Evolutionary conservation across 768 basidiomycete species (phyloP), one percentile per base, ranked within the genome.

Genomic region (Lanmaoa rubissima): DNA sequence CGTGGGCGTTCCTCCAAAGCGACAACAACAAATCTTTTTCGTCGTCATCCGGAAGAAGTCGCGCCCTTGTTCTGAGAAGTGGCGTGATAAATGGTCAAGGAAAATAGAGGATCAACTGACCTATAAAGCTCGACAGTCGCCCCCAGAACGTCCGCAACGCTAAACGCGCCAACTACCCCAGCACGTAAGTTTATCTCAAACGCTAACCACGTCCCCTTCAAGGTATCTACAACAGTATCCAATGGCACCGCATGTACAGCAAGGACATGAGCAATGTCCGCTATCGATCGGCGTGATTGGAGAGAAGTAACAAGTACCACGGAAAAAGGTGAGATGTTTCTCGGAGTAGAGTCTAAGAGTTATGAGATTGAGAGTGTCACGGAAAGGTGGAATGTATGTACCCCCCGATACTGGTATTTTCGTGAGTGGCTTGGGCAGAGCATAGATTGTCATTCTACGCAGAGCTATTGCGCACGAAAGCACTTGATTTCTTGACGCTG

Each of bases 1-100:
- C 86, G 52, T 84, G 84, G 4, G 82, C 81, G n/a, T 79, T 78
- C 61, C 76, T 76, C 80, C 83, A 86, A n/a, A 83, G 78, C 2
- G 69, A 72, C 24, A 74, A 72, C 26, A 83, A 62, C 5, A 69
- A 54, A 11, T 78, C 75, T 47, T 74, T 75, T 17, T 82, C 80
- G 7, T 69, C 46, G 12, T 68, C 69, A 14, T 69, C 67, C 24
- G 58, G 54, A 13, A 64, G 63, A n/a, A 48, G 54, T 50, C 60
- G 66, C 6, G 72, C 69, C 54, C 70, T 72, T 28, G 71, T 59
- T 61, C 79, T 79, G 60, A 24, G 26, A 53, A 48, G 48, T 49
- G 43, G 49, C 12, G 44, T 57, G 39, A 61, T 53, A 38, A 53
- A 48, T 17, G n/a, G 17, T 38, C 16, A 51, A 58, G n/a, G 32